Conservation (phyloP, 1,139 yeast genomes). For the Debaryomyces robertsiae region DNA sequence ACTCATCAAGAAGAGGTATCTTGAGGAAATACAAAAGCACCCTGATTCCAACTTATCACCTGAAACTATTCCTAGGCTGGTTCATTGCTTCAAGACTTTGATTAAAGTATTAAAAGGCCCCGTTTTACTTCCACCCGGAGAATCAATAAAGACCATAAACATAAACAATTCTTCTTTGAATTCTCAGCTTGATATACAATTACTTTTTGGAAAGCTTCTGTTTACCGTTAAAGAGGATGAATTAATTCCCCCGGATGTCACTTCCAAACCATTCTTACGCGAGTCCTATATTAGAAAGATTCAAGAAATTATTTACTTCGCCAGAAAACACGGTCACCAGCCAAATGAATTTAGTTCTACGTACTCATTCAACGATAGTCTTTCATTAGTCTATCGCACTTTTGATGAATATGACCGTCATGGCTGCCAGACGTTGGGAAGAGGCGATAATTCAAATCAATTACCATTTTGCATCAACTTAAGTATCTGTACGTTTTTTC, state of each 20-base stretch:
- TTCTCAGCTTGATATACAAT: slow-evolving; percentile 55
- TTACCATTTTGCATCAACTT: slow-evolving; percentile 48
- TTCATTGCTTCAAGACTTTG: slow-evolving; percentile 58
- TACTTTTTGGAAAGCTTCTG: slow-evolving; percentile 50
- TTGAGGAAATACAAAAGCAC: slow-evolving; percentile 31
- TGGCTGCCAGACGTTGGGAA: slow-evolving; percentile 28
- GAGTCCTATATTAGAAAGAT: slow-evolving; percentile 55
- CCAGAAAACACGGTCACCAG: slow-evolving; percentile 24
- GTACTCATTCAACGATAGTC: slow-evolving; percentile 43
- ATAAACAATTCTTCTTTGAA: slow-evolving; percentile 51
- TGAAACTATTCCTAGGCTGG: slow-evolving; percentile 47
- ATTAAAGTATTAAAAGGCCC: slow-evolving; percentile 68
- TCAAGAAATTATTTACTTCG: slow-evolving; percentile 50
- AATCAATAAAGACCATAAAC: slow-evolving; percentile 55
- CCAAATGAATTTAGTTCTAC: slow-evolving; percentile 37
- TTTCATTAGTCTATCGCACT: slow-evolving; percentile 36
- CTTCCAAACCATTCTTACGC: slow-evolving; percentile 28
- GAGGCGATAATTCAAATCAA: slow-evolving; percentile 27
- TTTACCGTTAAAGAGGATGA: slow-evolving; percentile 45
- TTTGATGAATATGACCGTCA: slow-evolving; percentile 50
- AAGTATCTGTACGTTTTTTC: slow-evolving; percentile 60
- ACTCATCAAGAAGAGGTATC: slow-evolving; percentile 33
- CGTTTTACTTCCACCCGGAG: slow-evolving; percentile 40
- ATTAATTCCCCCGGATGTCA: slow-evolving; percentile 60
- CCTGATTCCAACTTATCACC: slow-evolving; percentile 29